Evolutionary conservation across 2,329 filamentous ascomycete genomes (phyloP).

Genomic region (Exophiala bonariae): DNA sequence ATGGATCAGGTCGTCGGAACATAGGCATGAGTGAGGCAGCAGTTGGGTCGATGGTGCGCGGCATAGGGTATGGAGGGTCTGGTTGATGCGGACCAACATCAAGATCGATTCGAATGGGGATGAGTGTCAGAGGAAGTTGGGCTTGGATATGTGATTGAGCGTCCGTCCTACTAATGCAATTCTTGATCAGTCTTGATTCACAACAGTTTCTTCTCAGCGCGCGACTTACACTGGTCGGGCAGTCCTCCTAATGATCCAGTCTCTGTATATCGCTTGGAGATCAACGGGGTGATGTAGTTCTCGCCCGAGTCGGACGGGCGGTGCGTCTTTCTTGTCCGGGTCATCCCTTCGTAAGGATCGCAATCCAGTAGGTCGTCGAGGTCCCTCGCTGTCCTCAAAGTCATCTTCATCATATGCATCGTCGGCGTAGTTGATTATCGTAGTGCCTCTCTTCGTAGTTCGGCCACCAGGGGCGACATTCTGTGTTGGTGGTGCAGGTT

Average conservation of each 20-base stretch:
- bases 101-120: conserved; percentile 94
- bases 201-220: conserved; percentile 6
- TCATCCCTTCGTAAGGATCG: conserved; percentile 81
- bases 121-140: conserved; percentile 80
- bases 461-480: conserved; percentile 67
- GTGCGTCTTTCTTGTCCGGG: conserved; percentile 62
- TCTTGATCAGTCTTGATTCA: neutral
- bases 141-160: conserved; percentile 66
- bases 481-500: conserved; percentile 74
- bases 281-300: conserved; percentile 77
- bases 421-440: conserved; percentile 96
- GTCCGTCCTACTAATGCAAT: conserved; percentile 47
- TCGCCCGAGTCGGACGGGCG: conserved; percentile 77
- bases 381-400: conserved; percentile 65
- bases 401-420: conserved; percentile 83
- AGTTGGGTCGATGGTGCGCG: conserved; percentile 37
- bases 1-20: conserved; percentile 76
- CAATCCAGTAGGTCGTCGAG: conserved; percentile 71
- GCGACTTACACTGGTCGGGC: conserved; percentile 44
- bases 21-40: conserved; percentile 69
- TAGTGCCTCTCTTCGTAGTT: conserved; percentile 96
- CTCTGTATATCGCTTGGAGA: conserved; percentile 86
- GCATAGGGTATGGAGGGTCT: conserved; percentile 47
- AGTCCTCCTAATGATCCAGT: conserved; percentile 83
- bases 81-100: conserved; percentile 73